Percentiles rank a stretch among this genome's conserved stretches.
Conservation (phyloP, 2,329 filamentous ascomycete genomes). For the Neocatenulostroma microsporum region DNA sequence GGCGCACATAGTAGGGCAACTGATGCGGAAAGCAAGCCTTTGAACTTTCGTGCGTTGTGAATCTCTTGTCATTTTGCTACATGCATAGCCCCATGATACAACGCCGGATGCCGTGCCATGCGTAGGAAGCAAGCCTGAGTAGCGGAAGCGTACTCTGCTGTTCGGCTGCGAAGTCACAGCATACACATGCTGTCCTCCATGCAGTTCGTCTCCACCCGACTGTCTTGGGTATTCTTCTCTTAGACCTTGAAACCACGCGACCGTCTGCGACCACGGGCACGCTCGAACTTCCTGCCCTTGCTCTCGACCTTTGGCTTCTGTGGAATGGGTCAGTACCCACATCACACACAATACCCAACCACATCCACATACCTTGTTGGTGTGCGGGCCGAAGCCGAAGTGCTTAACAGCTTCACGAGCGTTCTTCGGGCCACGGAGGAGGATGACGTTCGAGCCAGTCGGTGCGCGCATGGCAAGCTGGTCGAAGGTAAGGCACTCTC, state of each 20-base stretch:
- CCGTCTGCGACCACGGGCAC: conserved; percentile 95
- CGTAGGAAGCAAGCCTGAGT: conserved; percentile 3
- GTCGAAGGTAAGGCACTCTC: conserved; percentile 91
- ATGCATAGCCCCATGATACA: no score
- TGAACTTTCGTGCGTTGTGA: no score
- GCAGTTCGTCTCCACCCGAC: neutral
- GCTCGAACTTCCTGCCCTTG: conserved; percentile 99
- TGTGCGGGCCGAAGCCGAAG: conserved; percentile 97
- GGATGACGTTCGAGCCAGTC: conserved; percentile 92
- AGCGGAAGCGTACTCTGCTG: conserved; percentile 1
- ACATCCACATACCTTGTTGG: conserved; percentile 77
- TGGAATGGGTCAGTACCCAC: conserved; percentile 17
- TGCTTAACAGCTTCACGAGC: conserved; percentile 96
- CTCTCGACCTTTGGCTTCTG: conserved; percentile 94
- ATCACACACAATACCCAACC: neutral
- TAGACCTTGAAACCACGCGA: conserved; percentile 99
- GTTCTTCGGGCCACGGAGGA: conserved; percentile 98
- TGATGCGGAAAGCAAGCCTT: no score
- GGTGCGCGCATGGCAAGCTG: conserved; percentile 93
- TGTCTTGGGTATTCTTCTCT: conserved; percentile 38
- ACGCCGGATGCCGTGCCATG: conserved; percentile 8
- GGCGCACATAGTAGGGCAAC: no score
- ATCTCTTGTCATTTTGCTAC: no score
- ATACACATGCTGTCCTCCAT: no score
- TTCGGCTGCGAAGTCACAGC: neutral